Conservation (phyloP, 352 stramenopile species). For the Phytophthora vignae region DNA sequence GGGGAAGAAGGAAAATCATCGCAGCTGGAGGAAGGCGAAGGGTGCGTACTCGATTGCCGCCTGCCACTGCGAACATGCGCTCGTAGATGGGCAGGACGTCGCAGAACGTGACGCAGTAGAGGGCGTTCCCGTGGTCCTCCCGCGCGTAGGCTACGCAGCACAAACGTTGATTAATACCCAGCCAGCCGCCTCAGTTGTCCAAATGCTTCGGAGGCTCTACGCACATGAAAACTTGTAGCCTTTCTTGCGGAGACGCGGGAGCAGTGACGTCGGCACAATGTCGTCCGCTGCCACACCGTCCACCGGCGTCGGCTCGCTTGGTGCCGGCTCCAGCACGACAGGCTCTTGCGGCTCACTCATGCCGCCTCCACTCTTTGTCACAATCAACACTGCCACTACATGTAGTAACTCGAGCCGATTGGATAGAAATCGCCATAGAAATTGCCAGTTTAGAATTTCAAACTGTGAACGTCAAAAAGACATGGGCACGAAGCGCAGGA, state of each 20-base stretch:
- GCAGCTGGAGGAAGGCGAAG: background rate
- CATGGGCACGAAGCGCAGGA: conserved; percentile 52
- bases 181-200: background rate
- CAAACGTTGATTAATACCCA: conserved; percentile 6
- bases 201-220: background rate
- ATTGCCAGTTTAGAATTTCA: conserved; percentile 29
- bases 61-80: conserved; percentile 73
- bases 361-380: background rate
- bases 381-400: too few relatives aligned
- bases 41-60: conserved; percentile 68
- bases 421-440: background rate
- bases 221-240: conserved; percentile 75
- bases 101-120: conserved; percentile 84
- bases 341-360: conserved; percentile 21
- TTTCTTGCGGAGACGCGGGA: conserved; percentile 66
- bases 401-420: too few relatives aligned
- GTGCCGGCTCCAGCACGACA: conserved; percentile 4
- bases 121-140: conserved; percentile 79
- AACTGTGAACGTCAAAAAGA: conserved; percentile 3
- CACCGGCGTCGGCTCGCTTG: conserved; percentile 13
- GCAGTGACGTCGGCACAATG: conserved; percentile 39
- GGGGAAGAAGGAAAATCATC: too few relatives aligned
- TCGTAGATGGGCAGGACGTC: conserved; percentile 75
- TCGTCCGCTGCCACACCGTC: conserved; percentile 18
- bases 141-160: conserved; percentile 59